Base-by-base conservation (phyloP, 2,329 filamentous ascomycete genomes). In the Rhynchosporium agropyri region DNA sequence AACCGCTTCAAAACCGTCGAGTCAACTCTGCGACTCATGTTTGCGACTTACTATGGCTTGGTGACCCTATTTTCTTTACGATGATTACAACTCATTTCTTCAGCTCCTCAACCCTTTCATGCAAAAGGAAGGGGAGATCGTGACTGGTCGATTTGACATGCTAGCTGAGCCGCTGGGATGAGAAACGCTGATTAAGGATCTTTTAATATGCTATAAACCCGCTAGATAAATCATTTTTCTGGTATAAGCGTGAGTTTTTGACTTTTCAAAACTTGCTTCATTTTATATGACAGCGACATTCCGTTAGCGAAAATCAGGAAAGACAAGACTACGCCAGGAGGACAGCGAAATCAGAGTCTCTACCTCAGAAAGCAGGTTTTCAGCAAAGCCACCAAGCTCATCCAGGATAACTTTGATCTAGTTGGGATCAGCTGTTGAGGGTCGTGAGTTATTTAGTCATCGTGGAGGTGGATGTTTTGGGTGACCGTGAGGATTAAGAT, bases 371-470 rank as follows among this genome's bases (percentile, higher is more conserved):
- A 26, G 48, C 56, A 61, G 28, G 65, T 64, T 9, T 36, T 66
- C 12, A 36, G 40, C 43, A 43, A 64, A 4, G 51, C 64, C 46
- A 66, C 62, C 15, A 38, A 63, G 9, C 64, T 58, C 42, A 42
- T 66, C 15, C 62, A 54, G 33, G 50, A 64, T 12, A 60, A 66
- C 26, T 63, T 65, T 31, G 45, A 31, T 26, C 8, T 59, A 1
- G 61, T 65, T 3, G 61, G 58, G 45, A 56, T 5, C 58, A 65
- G 45, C 61, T 61, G 8, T 49, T 65, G 28, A 48, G 64, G 33
- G 58, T 61, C 36, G 65, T 66, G 15, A 64, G 62, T 20, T 62
- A 66, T 51, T 50, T 66, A 2, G 65, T 57, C 1, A 55, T 66
- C 1, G 28, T 54, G 31, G 65, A 66, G 60, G 62, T 66, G 20